Base-by-base conservation (phyloP, 805 yeast genomes). In the Wickerhamomyces mucosus region DNA sequence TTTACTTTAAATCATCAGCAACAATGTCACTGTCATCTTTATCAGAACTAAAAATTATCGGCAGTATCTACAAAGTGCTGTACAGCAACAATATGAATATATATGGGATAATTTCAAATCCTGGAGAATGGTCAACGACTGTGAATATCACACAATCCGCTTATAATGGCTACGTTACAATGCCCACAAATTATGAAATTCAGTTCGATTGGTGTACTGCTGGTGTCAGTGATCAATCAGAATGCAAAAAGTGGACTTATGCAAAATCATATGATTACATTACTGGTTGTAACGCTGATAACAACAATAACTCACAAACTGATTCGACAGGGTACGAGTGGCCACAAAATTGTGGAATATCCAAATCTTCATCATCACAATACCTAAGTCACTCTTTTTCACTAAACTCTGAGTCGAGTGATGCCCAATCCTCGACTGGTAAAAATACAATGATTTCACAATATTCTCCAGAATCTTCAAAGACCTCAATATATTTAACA, bases 131-230 rank as follows among this genome's bases (percentile, higher is more conserved):
- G 33, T 29, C 29, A n/a, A 21, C 24, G 6, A 21, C 12, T 37
- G 2, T 12, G 24, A 7, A 27, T 41, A 5, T 17, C 31, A 3
- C 14, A 31, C 4, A 19, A 37, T 7, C 11, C 31, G 7, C 20
- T 21, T 26, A 42, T 38, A 3, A 8, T 3, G 3, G 41, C 35
- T 18, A 20, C 24, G 7, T 36, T 44, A 41, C 40, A 41, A 7
- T 17, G 32, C 4, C 25, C 16, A 4, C n/a, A n/a, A n/a, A n/a
- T n/a, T 43, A 31, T 28, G 35, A 40, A 25, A 43, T 48, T 14
- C 50, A 48, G 29, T 46, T 23, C 21, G 50, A 48, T 17, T 48
- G 53, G 51, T 43, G 50, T 32, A 13, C 40, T 11, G 37, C 50
- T n/a, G 47, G 46, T 32, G 47, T 41, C 6, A 30, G 39, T 15